Base-by-base conservation (phyloP, 176 grass and related monocot genomes). In the Musa troglodytarum region DNA sequence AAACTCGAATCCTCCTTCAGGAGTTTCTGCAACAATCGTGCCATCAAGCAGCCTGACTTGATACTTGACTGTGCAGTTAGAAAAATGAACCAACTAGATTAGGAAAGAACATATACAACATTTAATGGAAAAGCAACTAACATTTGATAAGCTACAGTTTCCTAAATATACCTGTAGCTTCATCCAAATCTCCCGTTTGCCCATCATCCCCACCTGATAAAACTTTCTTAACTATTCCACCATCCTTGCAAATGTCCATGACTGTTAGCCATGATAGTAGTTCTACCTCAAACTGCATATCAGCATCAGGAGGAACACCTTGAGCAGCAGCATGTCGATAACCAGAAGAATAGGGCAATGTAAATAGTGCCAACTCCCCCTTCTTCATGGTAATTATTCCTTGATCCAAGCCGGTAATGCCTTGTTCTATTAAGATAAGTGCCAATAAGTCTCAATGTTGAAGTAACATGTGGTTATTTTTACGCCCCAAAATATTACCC, bases 371-470 rank as follows among this genome's bases (percentile, higher is more conserved):
- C 72, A 58, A 63, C 68, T 81, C 79, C 9, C 74, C 74, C 71
- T 81, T 86, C 52, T 74, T 86, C 84, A 86, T 86, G 2, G 79
- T 81, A 62, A 64, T 50, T 34, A 86, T 78, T 64, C 79, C 79
- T 25, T 21, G 52, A 50, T 81, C 75, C 63, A 86, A 57, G 13
- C 84, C 72, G 78, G 51, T 12, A 73, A 81, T 52, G 67, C 77
- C 14, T 55, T 63, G 49, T 52, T 74, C 78, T 85, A 77, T 57
- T 17, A 76, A 52, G 8, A 57, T 69, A 80, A 72, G 13, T 14
- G 24, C 62, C 19, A 69, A 29, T 78, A 69, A 69, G 23, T 34
- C 57, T 61, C n/a, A 5, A 20, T 11, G 12, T 25, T 43, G 34
- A 43, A 43, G 34, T 4, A 43, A 43, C 34, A 43, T 43, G 34